Percentiles rank a stretch among this genome's conserved stretches.
Conservation (phyloP, 352 stramenopile species). For the Phytopythium oedochilum region DNA sequence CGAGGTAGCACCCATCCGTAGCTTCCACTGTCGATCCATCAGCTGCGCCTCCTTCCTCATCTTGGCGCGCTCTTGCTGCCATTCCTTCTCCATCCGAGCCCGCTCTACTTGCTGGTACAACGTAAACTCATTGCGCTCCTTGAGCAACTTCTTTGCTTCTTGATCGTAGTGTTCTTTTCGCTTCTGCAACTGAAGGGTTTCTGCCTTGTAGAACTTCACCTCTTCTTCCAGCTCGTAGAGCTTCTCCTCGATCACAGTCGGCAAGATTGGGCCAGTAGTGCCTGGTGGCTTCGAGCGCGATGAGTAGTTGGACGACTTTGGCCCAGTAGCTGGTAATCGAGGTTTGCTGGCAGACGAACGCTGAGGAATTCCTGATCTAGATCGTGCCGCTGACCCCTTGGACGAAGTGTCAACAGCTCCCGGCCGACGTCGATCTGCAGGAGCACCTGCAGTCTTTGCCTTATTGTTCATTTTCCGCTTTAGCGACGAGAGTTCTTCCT, state of each 20-base stretch:
- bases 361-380: neutral
- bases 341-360: neutral
- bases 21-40: conserved; percentile 69
- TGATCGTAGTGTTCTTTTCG: conserved; percentile 65
- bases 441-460: conserved; percentile 5
- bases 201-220: conserved; percentile 82
- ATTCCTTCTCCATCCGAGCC: conserved; percentile 57
- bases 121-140: conserved; percentile 44
- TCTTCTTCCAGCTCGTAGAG: conserved; percentile 77
- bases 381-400: neutral
- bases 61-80: conserved; percentile 57
- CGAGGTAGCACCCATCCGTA: conserved; percentile 50
- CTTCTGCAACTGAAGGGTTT: conserved; percentile 75
- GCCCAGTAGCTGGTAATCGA: neutral
- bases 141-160: conserved; percentile 45
- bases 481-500: conserved; percentile 9
- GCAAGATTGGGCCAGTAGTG: conserved; percentile 22
- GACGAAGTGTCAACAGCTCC: neutral
- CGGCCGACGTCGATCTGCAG: conserved; percentile 1
- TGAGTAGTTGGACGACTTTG: neutral
- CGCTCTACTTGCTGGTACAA: conserved; percentile 50
- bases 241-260: conserved; percentile 78
- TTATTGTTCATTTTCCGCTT: conserved; percentile 22
- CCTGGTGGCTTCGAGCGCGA: neutral
- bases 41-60: conserved; percentile 72